Conservation (phyloP, 495 filamentous ascomycete species). For the Neurospora sp. region DNA sequence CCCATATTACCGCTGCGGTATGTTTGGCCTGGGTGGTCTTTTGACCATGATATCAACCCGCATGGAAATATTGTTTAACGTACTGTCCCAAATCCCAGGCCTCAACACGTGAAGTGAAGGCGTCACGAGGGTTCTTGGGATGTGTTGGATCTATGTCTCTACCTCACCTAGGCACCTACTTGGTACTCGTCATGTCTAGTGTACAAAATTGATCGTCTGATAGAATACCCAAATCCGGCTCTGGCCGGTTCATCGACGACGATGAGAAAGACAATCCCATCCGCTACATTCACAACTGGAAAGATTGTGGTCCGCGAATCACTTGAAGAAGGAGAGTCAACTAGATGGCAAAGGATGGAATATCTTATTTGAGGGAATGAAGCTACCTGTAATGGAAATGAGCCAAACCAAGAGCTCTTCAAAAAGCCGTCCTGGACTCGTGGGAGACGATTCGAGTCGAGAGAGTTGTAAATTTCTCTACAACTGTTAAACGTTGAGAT, state of each 20-base stretch:
- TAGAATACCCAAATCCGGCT: not conserved
- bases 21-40: accelerated
- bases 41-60: not conserved
- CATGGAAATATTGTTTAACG: accelerated
- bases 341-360: not conserved
- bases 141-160: no score
- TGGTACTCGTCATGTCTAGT: no score
- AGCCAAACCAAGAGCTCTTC: not conserved
- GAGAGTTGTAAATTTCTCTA: not conserved
- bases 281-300: not conserved
- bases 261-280: not conserved
- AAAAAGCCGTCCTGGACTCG: not conserved
- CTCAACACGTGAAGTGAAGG: not conserved
- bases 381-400: no score
- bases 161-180: no score
- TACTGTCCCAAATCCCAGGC: not conserved
- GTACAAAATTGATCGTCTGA: no score
- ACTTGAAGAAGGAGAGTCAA: not conserved
- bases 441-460: not conserved
- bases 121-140: no score
- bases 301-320: not conserved
- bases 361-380: not conserved
- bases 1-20: no score
- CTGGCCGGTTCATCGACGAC: not conserved
- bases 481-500: no score